Conservation (phyloP, 106 monocot species). For the Dendrobium officinale region DNA sequence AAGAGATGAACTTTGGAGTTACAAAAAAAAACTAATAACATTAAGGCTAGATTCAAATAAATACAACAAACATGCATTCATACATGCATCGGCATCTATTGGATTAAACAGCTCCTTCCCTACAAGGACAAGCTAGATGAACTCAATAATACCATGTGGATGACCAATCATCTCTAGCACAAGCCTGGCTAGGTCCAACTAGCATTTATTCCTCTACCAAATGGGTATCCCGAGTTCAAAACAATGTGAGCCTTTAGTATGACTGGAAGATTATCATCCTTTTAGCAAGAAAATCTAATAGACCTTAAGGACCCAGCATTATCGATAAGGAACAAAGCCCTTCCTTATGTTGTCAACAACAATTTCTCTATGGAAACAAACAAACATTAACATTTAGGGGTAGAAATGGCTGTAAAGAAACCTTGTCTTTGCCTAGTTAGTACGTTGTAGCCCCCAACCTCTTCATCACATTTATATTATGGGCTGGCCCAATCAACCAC, state of each 20-base stretch:
- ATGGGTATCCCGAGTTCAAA: neutral
- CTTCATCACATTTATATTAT: neutral
- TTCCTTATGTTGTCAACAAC: too few species aligned
- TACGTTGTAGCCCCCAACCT: neutral
- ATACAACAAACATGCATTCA: neutral
- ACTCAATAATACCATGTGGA: neutral
- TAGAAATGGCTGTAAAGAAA: too few species aligned
- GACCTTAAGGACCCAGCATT: neutral
- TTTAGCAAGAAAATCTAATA: neutral
- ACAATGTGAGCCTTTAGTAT: neutral
- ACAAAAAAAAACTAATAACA: neutral
- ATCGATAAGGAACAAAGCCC: too few species aligned
- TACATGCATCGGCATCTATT: neutral
- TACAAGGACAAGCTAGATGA: neutral
- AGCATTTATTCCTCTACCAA: neutral
- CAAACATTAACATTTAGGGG: too few species aligned
- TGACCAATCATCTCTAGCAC: neutral
- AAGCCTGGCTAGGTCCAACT: neutral
- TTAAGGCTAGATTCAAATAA: neutral
- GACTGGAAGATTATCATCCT: neutral
- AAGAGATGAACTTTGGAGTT: neutral
- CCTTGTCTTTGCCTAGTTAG: neutral
- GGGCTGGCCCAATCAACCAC: neutral
- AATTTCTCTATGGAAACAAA: too few species aligned
- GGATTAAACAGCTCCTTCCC: neutral